Evolutionary conservation across 495 filamentous ascomycete genomes (phyloP).

Genomic region (Aspergillus conjunctus): DNA sequence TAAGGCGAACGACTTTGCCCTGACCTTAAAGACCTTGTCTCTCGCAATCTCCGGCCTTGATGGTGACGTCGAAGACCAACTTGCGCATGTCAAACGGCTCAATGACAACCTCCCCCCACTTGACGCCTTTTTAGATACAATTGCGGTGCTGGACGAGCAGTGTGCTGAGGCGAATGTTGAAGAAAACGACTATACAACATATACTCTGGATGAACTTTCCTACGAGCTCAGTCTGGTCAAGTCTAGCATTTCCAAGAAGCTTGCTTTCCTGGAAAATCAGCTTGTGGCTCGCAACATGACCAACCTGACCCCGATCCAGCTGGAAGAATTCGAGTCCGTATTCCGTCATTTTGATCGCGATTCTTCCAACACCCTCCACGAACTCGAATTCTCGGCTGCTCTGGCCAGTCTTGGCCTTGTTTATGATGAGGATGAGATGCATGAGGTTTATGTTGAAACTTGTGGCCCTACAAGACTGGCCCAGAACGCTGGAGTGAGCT

Average conservation of each 20-base stretch:
- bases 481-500: constrained; percentile 69
- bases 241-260: constrained; percentile 88
- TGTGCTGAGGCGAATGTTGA: constrained; percentile 97
- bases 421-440: constrained; percentile 96
- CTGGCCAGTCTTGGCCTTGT: constrained; percentile 90
- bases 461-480: constrained; percentile 52
- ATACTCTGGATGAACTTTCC: constrained; percentile 91
- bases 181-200: constrained; percentile 98
- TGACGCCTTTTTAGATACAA: constrained; percentile 81
- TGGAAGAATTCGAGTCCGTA: constrained; percentile 97
- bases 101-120: constrained; percentile 81
- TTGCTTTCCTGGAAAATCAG: constrained; percentile 96
- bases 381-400: constrained; percentile 93
- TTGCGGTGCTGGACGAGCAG: constrained; percentile 78
- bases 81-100: constrained; percentile 78
- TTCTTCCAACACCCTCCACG: constrained; percentile 82
- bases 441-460: constrained; percentile 82
- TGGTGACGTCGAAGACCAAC: constrained; percentile 92
- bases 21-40: constrained; percentile 90
- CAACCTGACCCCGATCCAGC: constrained; percentile 94
- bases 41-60: constrained; percentile 91
- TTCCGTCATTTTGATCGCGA: constrained; percentile 98
- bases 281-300: constrained; percentile 97
- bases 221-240: constrained; percentile 93
- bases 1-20: constrained; percentile 95